Base-by-base conservation (phyloP, 169 alveolate genomes). In the Plasmodium gonderi region DNA sequence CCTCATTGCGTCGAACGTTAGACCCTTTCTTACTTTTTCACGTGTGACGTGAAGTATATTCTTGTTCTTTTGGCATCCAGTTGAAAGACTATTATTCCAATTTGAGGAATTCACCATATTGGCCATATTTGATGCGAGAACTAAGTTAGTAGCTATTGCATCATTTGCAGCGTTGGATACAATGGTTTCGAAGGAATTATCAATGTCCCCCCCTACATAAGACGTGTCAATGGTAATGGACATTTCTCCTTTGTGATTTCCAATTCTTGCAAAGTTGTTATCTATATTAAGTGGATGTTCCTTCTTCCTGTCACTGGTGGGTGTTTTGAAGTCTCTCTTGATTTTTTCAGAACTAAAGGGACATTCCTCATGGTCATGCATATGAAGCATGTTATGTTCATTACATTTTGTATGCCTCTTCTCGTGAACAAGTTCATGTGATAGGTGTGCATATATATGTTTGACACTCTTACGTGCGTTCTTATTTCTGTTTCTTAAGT, bases 1-100 rank as follows among this genome's bases (percentile, higher is more conserved):
- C 64, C 64, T 82, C 92, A 82, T 82, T 51, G 51, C 83, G 12
- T 82, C 83, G 14, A 82, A 69, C 4, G 81, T 82, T 20, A 82
- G 64, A 12, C 92, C 92, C 47, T 69, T 82, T 20, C 44, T 69
- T 42, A 82, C 83, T 7, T 69, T 33, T 51, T 82, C 82, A 26
- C 44, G 77, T 26, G 65, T 79, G 36, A 54, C 23, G 40, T 79
- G 40, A 5, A 79, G 44, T 12, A 79, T 0, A n/a, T 51, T 79
- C 6, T 33, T 17, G 33, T 60, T 60, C 17, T 20, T 8, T 60
- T 23, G 72, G 36, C 72, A 8, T 20, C 72, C 72, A 29, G 36
- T 3, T 29, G 72, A 36, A 26, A 9, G 72, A 1, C 17, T 23
- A 12, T 2, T 36, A 60, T 60, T 60, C n/a, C 72, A 14, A 36